phyloP scores from a whole-genome alignment of 495 filamentous ascomycete genomes.

The Chaetomium tenue region DNA sequence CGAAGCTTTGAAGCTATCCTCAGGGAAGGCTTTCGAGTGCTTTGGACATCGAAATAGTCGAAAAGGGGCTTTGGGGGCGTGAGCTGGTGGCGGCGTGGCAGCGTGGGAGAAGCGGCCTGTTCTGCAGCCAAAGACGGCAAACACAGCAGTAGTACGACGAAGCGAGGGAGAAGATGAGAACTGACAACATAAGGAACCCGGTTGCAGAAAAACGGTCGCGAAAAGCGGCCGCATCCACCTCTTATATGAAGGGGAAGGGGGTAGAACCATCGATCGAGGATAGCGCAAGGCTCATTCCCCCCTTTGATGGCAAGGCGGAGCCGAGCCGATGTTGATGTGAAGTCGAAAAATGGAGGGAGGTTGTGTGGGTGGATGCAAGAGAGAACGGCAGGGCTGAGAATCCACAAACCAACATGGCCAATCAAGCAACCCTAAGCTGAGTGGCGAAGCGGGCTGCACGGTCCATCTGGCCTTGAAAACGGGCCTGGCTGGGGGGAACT shows the following conservation, averaged over 20 bases:
- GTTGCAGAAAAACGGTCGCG: conserved; percentile 17
- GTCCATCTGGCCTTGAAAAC: conserved; percentile 13
- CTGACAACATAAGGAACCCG: neutral
- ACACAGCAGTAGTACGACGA: neutral
- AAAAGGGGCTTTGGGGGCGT: neutral
- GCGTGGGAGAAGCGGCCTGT: conserved; percentile 5
- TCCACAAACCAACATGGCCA: neutral
- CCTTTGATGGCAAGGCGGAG: conserved; percentile 15
- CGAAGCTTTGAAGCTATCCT: neutral
- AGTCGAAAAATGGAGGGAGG: neutral
- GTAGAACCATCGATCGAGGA: neutral
- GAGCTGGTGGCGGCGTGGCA: neutral
- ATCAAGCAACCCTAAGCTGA: neutral
- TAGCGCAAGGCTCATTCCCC: conserved; percentile 3
- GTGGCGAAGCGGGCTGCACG: conserved; percentile 16
- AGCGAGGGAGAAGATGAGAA: neutral
- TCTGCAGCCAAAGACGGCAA: no score
- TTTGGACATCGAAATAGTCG: neutral
- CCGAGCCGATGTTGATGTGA: neutral
- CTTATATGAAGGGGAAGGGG: conserved; percentile 9
- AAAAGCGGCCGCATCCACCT: conserved; percentile 23
- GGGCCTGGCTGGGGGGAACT: conserved; percentile 17
- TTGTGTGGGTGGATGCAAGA: neutral
- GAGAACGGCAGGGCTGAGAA: conserved; percentile 10
- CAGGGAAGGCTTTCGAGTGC: neutral